Evolutionary conservation across 495 filamentous ascomycete species (phyloP), one percentile per base, ranked within the genome.

Genomic region (Geopyxis carbonaria): DNA sequence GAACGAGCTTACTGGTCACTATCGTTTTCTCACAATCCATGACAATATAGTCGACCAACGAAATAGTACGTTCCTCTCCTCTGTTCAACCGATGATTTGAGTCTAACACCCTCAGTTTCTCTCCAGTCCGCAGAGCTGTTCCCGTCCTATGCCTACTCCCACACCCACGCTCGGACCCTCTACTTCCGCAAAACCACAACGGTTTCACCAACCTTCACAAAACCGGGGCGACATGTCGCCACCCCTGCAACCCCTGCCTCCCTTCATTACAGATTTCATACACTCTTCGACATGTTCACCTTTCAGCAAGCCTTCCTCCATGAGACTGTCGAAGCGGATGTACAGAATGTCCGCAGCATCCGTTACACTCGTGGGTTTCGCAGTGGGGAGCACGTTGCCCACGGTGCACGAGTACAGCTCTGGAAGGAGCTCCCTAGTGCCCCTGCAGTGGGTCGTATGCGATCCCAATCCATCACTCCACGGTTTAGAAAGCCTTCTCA

Each of bases 81-180:
- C 1, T 14, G 23, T 9, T 18, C 36, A 16, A 10, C 18, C 15
- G 2, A 16, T n/a, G n/a, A n/a, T n/a, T n/a, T n/a, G n/a, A n/a
- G n/a, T n/a, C n/a, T n/a, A n/a, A n/a, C n/a, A n/a, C 13, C 6
- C 20, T 2, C 16, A 52, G 48, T 52, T 38, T 30, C 25, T 4
- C 31, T 38, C 0, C 33, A 34, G 36, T 34, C 40, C 11, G 38
- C 48, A 11, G 48, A 52, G 31, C 15, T 52, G 16, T 31, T 52
- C 11, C 48, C 47, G 1, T 46, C 50, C 36, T 54, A 54, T 29
- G 50, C 40, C 11, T 54, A 53, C 23, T n/a, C n/a, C n/a, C n/a
- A n/a, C n/a, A n/a, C n/a, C n/a, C n/a, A n/a, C n/a, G n/a, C n/a
- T n/a, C n/a, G n/a, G n/a, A n/a, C n/a, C n/a, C n/a, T n/a, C n/a